Percentiles rank a stretch among this genome's conserved stretches.
phyloP scores from a whole-genome alignment of 176 grass and related monocot genomes.

The Cocos nucifera region DNA sequence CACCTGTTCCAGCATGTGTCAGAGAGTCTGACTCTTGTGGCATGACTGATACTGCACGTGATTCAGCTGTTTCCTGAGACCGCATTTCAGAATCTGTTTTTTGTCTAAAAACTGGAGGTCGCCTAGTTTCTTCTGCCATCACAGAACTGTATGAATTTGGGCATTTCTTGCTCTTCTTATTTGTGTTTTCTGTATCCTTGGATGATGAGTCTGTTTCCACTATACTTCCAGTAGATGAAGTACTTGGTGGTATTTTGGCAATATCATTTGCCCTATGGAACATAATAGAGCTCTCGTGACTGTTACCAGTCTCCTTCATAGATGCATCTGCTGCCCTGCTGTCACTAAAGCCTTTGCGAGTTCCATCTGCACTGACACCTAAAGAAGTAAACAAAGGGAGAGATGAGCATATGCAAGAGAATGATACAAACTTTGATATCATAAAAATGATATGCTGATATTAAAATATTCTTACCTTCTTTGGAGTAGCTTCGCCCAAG shows the following conservation, averaged over 20 bases:
- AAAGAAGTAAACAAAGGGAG: neutral
- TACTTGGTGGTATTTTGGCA: conserved; percentile 27
- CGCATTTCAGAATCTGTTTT: conserved; percentile 30
- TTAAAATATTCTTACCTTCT: conserved; percentile 48
- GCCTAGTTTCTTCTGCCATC: conserved; percentile 42
- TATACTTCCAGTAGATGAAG: conserved; percentile 67
- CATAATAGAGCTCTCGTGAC: conserved; percentile 46
- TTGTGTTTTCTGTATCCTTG: conserved; percentile 49
- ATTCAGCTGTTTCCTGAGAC: conserved; percentile 25
- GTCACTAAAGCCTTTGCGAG: conserved; percentile 42
- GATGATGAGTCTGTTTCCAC: conserved; percentile 58
- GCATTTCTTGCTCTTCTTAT: conserved; percentile 48
- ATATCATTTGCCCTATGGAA: conserved; percentile 53
- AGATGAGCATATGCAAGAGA: too few relatives aligned
- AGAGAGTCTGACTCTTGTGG: conserved; percentile 28
- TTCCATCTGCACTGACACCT: conserved; percentile 35
- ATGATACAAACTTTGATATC: too few relatives aligned
- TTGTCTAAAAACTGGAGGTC: conserved; percentile 18
- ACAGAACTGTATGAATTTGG: conserved; percentile 43
- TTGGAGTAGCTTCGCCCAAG: conserved; percentile 43
- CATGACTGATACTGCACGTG: conserved; percentile 23
- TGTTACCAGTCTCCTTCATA: conserved; percentile 56
- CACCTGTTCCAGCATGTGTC: conserved; percentile 31
- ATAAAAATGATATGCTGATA: too few relatives aligned
- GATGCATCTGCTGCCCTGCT: conserved; percentile 65